Conservation (phyloP, 2,329 filamentous ascomycete species). For the Paecilomyces dactylethromorphus region DNA sequence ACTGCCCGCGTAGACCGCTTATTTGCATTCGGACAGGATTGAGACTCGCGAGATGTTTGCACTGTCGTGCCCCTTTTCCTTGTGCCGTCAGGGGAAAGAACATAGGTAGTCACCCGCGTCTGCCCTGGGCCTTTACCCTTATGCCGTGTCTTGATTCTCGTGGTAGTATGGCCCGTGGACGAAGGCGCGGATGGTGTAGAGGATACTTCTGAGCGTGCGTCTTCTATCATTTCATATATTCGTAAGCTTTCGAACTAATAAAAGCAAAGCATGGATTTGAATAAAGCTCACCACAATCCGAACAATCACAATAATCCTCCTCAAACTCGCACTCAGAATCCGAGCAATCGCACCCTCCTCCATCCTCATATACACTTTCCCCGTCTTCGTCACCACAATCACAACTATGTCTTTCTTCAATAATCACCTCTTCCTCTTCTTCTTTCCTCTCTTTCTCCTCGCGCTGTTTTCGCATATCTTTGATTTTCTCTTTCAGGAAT, state of each 20-base stretch:
- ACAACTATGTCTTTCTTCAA: neutral
- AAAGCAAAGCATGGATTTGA: neutral
- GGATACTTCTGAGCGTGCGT: neutral
- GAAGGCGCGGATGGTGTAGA: neutral
- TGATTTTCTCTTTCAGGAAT: neutral
- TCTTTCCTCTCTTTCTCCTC: slow-evolving; percentile 3
- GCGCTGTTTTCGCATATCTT: neutral
- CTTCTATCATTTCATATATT: neutral
- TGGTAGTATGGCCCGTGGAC: neutral
- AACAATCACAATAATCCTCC: neutral
- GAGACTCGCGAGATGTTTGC: neutral
- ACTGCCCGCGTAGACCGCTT: neutral
- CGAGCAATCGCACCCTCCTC: neutral
- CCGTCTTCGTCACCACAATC: neutral
- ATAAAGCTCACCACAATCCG: neutral
- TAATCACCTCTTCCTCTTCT: neutral
- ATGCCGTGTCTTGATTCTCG: slow-evolving; percentile 5
- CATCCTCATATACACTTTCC: neutral
- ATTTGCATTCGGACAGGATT: neutral
- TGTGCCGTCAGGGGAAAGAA: neutral
- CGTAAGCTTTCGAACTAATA: neutral
- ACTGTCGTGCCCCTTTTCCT: slow-evolving; percentile 2
- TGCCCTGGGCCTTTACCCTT: slow-evolving; percentile 1
- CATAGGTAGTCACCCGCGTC: slow-evolving; percentile 7
- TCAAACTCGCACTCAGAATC: neutral